Percentiles rank a stretch among this genome's conserved stretches.
phyloP scores from a whole-genome alignment of 208 protist genomes.

The Herpetomonas tarakana region DNA sequence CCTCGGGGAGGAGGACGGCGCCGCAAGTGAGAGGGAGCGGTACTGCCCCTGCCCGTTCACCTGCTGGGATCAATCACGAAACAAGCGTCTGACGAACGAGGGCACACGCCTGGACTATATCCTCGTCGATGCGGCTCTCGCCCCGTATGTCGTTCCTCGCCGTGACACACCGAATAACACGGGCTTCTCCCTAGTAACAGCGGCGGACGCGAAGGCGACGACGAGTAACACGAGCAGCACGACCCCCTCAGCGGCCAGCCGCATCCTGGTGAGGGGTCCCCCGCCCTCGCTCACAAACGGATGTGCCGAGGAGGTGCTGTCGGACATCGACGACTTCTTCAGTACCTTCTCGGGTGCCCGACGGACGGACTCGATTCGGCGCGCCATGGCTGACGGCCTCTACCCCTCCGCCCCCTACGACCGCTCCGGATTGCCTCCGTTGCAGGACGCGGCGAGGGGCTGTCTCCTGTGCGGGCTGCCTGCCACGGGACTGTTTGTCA shows the following conservation, averaged over 20 bases:
- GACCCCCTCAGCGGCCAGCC: background rate
- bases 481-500: slow-evolving; percentile 82
- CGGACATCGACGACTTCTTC: slow-evolving; percentile 36
- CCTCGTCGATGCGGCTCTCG: slow-evolving; percentile 66
- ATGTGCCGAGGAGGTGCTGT: too few species aligned
- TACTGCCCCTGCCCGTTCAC: slow-evolving; percentile 83
- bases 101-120: slow-evolving; percentile 91
- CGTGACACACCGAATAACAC: slow-evolving; percentile 63
- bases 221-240: background rate
- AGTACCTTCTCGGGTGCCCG: slow-evolving; percentile 48
- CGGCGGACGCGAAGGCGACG: background rate
- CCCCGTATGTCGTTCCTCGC: slow-evolving; percentile 39
- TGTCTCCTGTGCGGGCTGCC: slow-evolving; percentile 57
- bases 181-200: slow-evolving; percentile 5
- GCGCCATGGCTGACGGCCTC: slow-evolving; percentile 54
- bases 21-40: background rate
- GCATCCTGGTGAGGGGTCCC: background rate
- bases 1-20: slow-evolving; percentile 12
- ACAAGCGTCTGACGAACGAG: slow-evolving; percentile 78
- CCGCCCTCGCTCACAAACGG: background rate
- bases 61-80: slow-evolving; percentile 90
- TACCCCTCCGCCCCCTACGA: slow-evolving; percentile 73
- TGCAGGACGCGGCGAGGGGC: slow-evolving; percentile 30
- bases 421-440: slow-evolving; percentile 57
- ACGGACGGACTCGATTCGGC: slow-evolving; percentile 31